Conservation (phyloP, 768 basidiomycete species). For the Mycena venus region DNA sequence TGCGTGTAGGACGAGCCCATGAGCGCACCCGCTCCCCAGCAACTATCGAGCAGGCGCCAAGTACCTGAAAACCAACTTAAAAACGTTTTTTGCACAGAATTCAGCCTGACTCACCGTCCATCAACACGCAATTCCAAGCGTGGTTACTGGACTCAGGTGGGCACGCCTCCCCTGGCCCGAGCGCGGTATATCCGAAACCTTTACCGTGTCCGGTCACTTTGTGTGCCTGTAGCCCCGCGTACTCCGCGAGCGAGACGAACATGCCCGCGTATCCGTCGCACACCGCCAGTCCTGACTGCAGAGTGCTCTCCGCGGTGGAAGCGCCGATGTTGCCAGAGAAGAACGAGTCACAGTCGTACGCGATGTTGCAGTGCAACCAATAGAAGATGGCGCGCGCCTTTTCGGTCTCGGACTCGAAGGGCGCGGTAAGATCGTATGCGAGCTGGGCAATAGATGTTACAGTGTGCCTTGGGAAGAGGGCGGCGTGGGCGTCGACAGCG, state of each 20-base stretch:
- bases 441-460: conserved; percentile 55
- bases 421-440: conserved; percentile 54
- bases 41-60: conserved; percentile 63
- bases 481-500: conserved; percentile 57
- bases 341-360: conserved; percentile 58
- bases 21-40: conserved; percentile 64
- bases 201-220: conserved; percentile 63
- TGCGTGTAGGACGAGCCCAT: conserved; percentile 49
- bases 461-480: conserved; percentile 56
- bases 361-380: conserved; percentile 63
- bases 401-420: conserved; percentile 57
- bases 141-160: conserved; percentile 57
- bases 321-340: conserved; percentile 55
- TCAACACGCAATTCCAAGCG: conserved; percentile 62
- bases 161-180: conserved; percentile 46
- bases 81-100: too few species aligned
- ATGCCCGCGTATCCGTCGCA: conserved; percentile 65
- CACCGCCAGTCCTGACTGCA: conserved; percentile 59
- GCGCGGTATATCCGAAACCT: conserved; percentile 55
- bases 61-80: too few species aligned
- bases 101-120: conserved; percentile 58
- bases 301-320: conserved; percentile 53
- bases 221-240: conserved; percentile 54
- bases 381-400: conserved; percentile 62
- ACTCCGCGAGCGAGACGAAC: conserved; percentile 54